Evolutionary conservation across 31 red algal species (phyloP), one percentile per base, ranked within the genome.

Genomic region (Porphyra umbilicalis): DNA sequence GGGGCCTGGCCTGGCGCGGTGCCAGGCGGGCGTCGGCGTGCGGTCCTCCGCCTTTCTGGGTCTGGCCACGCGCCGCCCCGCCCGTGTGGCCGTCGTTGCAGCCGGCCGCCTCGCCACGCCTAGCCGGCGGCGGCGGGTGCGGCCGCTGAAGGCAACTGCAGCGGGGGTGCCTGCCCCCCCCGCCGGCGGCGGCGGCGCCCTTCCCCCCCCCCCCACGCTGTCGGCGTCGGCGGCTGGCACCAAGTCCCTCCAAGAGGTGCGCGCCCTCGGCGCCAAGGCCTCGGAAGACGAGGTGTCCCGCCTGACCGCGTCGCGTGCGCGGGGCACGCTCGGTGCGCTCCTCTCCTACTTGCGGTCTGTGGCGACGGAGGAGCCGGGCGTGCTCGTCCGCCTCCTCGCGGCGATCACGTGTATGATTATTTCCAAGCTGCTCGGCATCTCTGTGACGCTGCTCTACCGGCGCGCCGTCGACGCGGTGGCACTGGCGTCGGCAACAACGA

Each of bases 391-490:
- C 35, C 84, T 97, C 39, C 75, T 88, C 30, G 30, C 90, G 18
- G 91, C 94, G 1, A 38, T 97, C 29, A n/a, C 90, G 34, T 83
- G 85, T 30, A 97, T 97, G 87, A 75, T 97, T 25, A 6, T 89
- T 6, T 87, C 90, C 36, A 97, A 97, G 79, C 75, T 90, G 75
- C 79, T 97, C 36, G 88, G 79, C 25, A 38, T 97, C 77, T 75
- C 75, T 9, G 90, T 92, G 32, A 90, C 94, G 35, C 84, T 97
- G 39, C 79, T 92, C 35, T 97, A 90, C 75, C 86, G 86, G 75
- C 42, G 81, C 32, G 85, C 88, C 33, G 83, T 97, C 38, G 94
- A 97, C 75, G 39, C 71, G 76, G 84, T 97, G 77, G 76, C 83
- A 25, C 81, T 71, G 14, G 77, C 83, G 39, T 29, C 34, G 9